Conservation (phyloP, 768 basidiomycete genomes). For the Kwoniella bestiolae region DNA sequence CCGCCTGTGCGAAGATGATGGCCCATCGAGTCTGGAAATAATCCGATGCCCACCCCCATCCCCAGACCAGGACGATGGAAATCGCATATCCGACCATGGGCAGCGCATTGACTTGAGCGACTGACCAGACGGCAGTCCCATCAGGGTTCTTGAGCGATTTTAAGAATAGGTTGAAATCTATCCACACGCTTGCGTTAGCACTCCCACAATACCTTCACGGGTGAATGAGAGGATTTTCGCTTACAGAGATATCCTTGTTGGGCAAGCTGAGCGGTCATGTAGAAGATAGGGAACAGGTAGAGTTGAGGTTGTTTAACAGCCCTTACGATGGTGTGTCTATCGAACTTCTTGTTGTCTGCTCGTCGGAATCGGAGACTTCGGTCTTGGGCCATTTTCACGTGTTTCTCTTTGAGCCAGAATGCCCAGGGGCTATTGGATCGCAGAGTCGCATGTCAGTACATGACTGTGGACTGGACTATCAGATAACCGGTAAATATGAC, state of each 20-base stretch:
- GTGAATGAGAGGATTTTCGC: neutral
- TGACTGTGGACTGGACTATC: too few species aligned
- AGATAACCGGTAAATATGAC: neutral
- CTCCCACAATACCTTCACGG: too few species aligned
- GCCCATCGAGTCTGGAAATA: neutral
- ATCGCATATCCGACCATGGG: constrained; percentile 24
- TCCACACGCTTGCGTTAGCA: too few species aligned
- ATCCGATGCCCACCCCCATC: neutral
- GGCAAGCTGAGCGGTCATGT: constrained; percentile 41
- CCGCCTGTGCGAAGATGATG: neutral
- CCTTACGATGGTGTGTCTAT: constrained; percentile 23
- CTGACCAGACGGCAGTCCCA: constrained; percentile 18
- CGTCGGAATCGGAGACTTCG: constrained; percentile 36
- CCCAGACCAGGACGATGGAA: neutral
- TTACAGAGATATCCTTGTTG: constrained; percentile 39
- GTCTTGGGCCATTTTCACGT: constrained; percentile 34
- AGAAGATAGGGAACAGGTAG: constrained; percentile 40
- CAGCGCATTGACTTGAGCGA: constrained; percentile 19
- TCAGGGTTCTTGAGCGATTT: constrained; percentile 27
- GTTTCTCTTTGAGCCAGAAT: constrained; percentile 41
- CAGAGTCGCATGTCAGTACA: too few species aligned
- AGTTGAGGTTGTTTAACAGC: constrained; percentile 40
- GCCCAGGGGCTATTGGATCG: constrained; percentile 48
- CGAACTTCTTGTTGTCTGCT: constrained; percentile 41
- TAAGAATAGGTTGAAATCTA: constrained; percentile 36